These are phyloP conservation scores for Boletus patriciae DNA, from an alignment of 768 basidiomycete genomes.

Conservation along the genomic window DNA sequence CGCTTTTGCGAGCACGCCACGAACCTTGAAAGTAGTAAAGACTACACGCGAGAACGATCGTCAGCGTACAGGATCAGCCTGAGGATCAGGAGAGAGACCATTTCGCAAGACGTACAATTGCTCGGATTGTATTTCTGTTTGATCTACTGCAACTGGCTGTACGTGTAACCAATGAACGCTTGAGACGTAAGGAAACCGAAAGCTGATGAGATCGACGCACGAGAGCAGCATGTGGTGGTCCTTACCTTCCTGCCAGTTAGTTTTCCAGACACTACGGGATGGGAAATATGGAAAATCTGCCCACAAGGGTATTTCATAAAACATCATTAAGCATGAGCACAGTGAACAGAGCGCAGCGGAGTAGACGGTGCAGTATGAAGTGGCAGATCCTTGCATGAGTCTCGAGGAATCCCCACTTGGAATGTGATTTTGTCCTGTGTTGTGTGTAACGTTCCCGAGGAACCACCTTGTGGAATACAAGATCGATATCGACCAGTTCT, in stretches of 20 bases:
- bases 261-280: neutral
- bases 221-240: neutral
- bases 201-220: neutral
- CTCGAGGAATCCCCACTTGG: too few species aligned
- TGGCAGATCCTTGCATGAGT: too few species aligned
- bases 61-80: neutral
- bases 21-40: constrained; percentile 17
- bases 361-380: too few species aligned
- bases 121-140: constrained; percentile 14
- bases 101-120: constrained; percentile 10
- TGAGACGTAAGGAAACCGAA: neutral
- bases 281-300: too few species aligned
- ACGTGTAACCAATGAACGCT: constrained; percentile 24
- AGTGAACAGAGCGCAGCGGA: too few species aligned
- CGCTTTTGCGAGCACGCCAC: neutral
- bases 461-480: too few species aligned
- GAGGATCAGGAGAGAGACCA: neutral
- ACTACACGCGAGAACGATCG: neutral
- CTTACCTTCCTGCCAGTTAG: constrained; percentile 14
- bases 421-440: too few species aligned
- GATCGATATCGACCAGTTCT: too few species aligned
- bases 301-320: too few species aligned
- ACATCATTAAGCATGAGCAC: too few species aligned
- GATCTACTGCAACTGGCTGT: constrained; percentile 8
- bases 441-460: too few species aligned